A percentile compares a stretch with the other conserved stretches of the same genome.
Evolutionary conservation across 1,284 basidiomycete species (phyloP).

Genomic region (Trichosporon sp.): DNA sequence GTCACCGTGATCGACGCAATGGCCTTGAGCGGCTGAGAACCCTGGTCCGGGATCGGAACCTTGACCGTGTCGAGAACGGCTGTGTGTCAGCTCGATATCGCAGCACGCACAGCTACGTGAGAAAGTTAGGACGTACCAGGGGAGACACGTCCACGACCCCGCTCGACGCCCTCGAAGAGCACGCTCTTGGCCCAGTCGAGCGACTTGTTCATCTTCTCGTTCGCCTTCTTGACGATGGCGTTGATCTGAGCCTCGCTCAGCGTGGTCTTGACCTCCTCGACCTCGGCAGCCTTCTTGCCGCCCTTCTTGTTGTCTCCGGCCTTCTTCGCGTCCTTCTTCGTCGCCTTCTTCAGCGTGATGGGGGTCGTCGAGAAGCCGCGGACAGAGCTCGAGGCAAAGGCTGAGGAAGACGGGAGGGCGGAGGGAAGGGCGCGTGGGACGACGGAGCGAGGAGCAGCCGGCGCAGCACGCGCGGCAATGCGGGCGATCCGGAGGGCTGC

Average conservation of each 20-base stretch:
- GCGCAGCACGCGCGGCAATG: slow-evolving; percentile 7
- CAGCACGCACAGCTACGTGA: too few species aligned
- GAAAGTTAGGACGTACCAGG: slow-evolving; percentile 43
- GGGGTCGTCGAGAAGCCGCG: slow-evolving; percentile 37
- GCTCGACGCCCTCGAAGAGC: slow-evolving; percentile 53
- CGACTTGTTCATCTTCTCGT: slow-evolving; percentile 41
- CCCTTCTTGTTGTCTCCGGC: slow-evolving; percentile 28
- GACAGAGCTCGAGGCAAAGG: slow-evolving; percentile 4
- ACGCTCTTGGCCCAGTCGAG: slow-evolving; percentile 50
- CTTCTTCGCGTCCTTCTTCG: slow-evolving; percentile 22
- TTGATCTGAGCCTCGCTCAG: not conserved
- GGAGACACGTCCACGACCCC: slow-evolving; percentile 50
- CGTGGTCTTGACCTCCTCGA: slow-evolving; percentile 25
- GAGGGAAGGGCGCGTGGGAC: not conserved
- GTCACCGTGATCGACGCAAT: slow-evolving; percentile 53
- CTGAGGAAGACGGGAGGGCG: not conserved
- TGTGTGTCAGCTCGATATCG: slow-evolving; percentile 26
- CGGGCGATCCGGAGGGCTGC: slow-evolving; percentile 8
- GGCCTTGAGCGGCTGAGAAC: slow-evolving; percentile 43
- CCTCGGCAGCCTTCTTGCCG: slow-evolving; percentile 30
- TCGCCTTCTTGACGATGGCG: slow-evolving; percentile 4
- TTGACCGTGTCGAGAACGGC: slow-evolving; percentile 53
- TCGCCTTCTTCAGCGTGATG: slow-evolving; percentile 39
- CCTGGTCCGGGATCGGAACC: slow-evolving; percentile 42
- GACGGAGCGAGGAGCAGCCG: not conserved